Evolutionary conservation across 306 rosid genomes (phyloP), one percentile per base, ranked within the genome.

Genomic region (Cercis canadensis): DNA sequence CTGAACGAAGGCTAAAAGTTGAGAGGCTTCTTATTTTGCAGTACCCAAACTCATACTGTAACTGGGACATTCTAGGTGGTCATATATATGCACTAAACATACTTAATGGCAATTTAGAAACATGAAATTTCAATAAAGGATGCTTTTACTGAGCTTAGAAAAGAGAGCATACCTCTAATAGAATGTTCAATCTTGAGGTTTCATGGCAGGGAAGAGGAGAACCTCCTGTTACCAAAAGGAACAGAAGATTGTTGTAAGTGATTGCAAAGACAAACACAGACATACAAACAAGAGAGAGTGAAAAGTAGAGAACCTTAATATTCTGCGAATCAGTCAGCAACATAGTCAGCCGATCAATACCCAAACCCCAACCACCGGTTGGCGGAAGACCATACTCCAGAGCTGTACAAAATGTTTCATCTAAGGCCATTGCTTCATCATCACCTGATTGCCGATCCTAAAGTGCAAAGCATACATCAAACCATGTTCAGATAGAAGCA

Each of bases 371-470:
- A 62, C 98, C 98, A 62, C 87, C 94, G 29, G 97, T 90, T 52
- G 98, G 98, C 8, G 98, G 98, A 77, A 94, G 76, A n/a, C 98
- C 97, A 62, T 94, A 90, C 82, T 94, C 98, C 32, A 94, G 87
- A 59, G 97, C 96, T 0, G 82, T 89, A 74, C 96, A 88, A 71
- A 94, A 94, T 29, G 97, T 87, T 72, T 94, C 96, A 47, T 94
- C 98, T 57, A 90, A 64, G 32, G 95, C 90, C 96, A 90, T 90
- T 33, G 98, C 96, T 79, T 94, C 98, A 67, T 94, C 98, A 65
- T 94, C 97, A n/a, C 98, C 98, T 0, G 96, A 88, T 67, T 89
- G 94, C 53, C 97, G 87, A 74, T 89, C 98, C 98, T 93, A 79
- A 56, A 16, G 78, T 16, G 41, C 49, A 81, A 49, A 63, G 29